A percentile compares a stretch with the other conserved stretches of the same genome.
Conservation (phyloP, 2,329 filamentous ascomycete genomes). For the Trichoderma citrinoviride region DNA sequence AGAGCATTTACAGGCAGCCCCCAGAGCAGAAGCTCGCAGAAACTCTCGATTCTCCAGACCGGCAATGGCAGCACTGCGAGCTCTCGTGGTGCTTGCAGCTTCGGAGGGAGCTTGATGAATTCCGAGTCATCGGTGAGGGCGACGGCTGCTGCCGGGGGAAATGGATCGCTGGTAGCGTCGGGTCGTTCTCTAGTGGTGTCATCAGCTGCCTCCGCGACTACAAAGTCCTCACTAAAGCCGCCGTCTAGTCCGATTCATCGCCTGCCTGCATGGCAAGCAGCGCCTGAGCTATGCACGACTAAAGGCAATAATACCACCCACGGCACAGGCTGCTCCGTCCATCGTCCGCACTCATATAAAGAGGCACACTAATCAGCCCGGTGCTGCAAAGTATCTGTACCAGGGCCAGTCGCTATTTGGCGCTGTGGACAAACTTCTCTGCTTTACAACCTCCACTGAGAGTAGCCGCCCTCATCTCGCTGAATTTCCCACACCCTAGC, state of each 20-base stretch:
- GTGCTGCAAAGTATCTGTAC: constrained; percentile 6
- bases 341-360: neutral
- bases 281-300: neutral
- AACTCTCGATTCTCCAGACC: neutral
- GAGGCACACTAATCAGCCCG: neutral
- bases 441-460: constrained; percentile 1
- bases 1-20: neutral
- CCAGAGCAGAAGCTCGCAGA: neutral
- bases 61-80: neutral
- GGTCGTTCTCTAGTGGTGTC: neutral
- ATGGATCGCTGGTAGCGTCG: neutral
- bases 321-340: too few relatives aligned
- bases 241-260: constrained; percentile 6
- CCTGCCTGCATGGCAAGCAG: constrained; percentile 13
- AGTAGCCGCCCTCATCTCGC: constrained; percentile 22
- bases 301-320: too few relatives aligned
- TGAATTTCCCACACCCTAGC: constrained; percentile 18
- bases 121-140: constrained; percentile 22
- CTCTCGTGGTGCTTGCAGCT: neutral
- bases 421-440: neutral
- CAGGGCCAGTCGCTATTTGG: neutral
- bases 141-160: constrained; percentile 1
- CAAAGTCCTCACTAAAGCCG: constrained; percentile 5
- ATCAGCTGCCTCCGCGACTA: constrained; percentile 15
- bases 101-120: neutral